These are phyloP conservation scores for Priceomyces carsonii DNA, from an alignment of 805 yeast species.

Conservation along the genomic window DNA sequence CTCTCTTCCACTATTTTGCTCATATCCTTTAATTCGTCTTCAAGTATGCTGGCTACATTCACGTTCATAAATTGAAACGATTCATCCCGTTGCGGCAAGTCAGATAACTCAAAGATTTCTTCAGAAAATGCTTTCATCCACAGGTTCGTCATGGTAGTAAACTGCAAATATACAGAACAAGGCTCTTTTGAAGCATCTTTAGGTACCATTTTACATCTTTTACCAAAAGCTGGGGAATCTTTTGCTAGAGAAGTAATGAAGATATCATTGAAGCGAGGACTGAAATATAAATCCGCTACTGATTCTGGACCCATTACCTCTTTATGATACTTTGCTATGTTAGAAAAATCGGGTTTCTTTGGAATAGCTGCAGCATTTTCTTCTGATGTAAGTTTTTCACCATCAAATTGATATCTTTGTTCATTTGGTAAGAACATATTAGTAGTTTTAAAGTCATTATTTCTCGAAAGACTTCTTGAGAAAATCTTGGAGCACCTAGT, in stretches of 20 bases:
- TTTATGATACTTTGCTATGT: slow-evolving; percentile 17
- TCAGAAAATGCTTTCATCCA: slow-evolving; percentile 32
- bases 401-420: slow-evolving; percentile 24
- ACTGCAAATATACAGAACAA: slow-evolving; percentile 22
- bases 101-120: slow-evolving; percentile 16
- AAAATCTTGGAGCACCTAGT: too few relatives aligned
- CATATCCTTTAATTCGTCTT: slow-evolving; percentile 1
- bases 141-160: slow-evolving; percentile 24
- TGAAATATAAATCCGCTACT: slow-evolving; percentile 33
- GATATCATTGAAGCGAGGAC: slow-evolving; percentile 28
- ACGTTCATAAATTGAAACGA: slow-evolving; percentile 14
- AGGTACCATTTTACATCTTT: slow-evolving; percentile 22
- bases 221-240: slow-evolving; percentile 30
- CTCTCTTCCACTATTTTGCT: not conserved
- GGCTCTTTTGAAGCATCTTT: slow-evolving; percentile 12
- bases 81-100: slow-evolving; percentile 12
- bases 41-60: slow-evolving; percentile 1
- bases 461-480: slow-evolving; percentile 1
- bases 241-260: slow-evolving; percentile 29
- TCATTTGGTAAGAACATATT: slow-evolving; percentile 31
- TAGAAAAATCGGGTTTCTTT: slow-evolving; percentile 19
- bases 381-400: slow-evolving; percentile 26
- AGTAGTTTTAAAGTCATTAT: slow-evolving; percentile 7
- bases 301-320: slow-evolving; percentile 36
- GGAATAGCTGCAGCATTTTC: slow-evolving; percentile 38